Evolutionary conservation across 768 basidiomycete species (phyloP).

Genomic region (Hebeloma cylindrosporum): DNA sequence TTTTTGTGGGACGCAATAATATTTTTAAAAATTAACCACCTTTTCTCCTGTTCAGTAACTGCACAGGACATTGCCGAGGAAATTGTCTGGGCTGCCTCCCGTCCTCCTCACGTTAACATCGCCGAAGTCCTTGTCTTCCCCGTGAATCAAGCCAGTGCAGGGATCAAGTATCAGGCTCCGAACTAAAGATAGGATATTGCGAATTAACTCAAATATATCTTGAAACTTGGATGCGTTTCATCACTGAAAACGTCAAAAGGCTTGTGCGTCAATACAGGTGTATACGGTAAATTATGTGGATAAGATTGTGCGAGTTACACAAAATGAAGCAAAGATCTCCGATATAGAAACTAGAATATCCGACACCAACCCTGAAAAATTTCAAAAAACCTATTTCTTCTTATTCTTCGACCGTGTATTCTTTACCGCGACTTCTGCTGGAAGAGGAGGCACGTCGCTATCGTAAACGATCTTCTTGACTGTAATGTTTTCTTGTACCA

Average conservation of each 20-base stretch:
- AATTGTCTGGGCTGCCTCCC: conserved; percentile 93
- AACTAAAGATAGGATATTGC: conserved; percentile 27
- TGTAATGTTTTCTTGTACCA: conserved; percentile 62
- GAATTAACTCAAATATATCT: conserved; percentile 11
- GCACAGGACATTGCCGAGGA: conserved; percentile 94
- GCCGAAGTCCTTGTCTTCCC: conserved; percentile 80
- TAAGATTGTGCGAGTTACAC: too few relatives aligned
- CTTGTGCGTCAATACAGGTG: too few relatives aligned
- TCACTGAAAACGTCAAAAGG: too few relatives aligned
- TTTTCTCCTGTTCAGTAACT: conserved; percentile 50
- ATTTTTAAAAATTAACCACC: not conserved
- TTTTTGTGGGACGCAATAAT: too few relatives aligned
- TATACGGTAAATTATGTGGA: conserved; percentile 1
- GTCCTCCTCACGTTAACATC: conserved; percentile 90
- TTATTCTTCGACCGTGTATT: conserved; percentile 58
- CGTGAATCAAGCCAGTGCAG: conserved; percentile 75
- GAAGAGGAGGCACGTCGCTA: conserved; percentile 51
- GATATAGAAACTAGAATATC: conserved; percentile 1
- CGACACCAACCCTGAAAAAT: not conserved
- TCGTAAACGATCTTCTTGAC: conserved; percentile 84
- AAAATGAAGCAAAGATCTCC: conserved; percentile 9
- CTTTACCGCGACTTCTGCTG: conserved; percentile 36
- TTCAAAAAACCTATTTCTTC: conserved; percentile 29
- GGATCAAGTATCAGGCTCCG: conserved; percentile 56
- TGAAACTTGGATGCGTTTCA: too few relatives aligned